A percentile compares a stretch with the other conserved stretches of the same genome.
phyloP scores from a whole-genome alignment of 805 yeast genomes.

The Wickerhamomyces chaumierensis region DNA sequence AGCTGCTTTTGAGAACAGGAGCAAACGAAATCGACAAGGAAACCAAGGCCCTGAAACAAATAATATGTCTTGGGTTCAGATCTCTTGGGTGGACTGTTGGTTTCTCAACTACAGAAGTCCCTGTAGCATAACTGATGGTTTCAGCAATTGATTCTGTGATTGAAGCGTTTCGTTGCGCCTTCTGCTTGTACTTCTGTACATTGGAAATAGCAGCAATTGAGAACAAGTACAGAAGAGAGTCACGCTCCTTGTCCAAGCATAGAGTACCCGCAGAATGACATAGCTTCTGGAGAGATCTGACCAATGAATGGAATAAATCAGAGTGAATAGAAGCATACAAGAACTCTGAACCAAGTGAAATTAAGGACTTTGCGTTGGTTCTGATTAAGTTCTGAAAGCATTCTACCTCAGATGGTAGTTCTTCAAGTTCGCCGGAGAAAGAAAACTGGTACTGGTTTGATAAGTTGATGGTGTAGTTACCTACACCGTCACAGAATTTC shows the following conservation, averaged over 20 bases:
- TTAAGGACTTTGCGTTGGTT: conserved; percentile 28
- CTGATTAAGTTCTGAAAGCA: conserved; percentile 18
- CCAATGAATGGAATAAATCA: conserved; percentile 54
- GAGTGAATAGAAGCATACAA: conserved; percentile 59
- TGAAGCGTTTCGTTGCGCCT: conserved; percentile 23
- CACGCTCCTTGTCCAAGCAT: conserved; percentile 44
- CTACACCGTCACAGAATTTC: conserved; percentile 58
- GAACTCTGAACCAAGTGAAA: conserved; percentile 35
- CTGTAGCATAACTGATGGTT: conserved; percentile 17
- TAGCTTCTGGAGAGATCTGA: conserved; percentile 68
- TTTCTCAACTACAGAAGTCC: conserved; percentile 4
- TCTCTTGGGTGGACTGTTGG: conserved; percentile 25
- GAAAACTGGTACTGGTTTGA: conserved; percentile 15
- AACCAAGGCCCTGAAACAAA: conserved; percentile 67
- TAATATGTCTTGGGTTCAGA: conserved; percentile 56
- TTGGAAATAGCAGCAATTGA: conserved; percentile 33
- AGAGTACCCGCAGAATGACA: conserved; percentile 77
- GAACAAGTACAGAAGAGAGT: conserved; percentile 40
- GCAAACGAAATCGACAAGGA: conserved; percentile 80
- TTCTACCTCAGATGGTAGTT: conserved; percentile 5
- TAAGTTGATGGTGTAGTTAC: conserved; percentile 35
- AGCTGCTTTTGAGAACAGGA: conserved; percentile 50
- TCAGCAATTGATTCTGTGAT: conserved; percentile 43
- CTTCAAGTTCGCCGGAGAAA: conserved; percentile 9
- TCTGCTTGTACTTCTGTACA: conserved; percentile 18